Base-by-base conservation (phyloP, 257 asterid genomes). In the Thymus quinquecostatus region DNA sequence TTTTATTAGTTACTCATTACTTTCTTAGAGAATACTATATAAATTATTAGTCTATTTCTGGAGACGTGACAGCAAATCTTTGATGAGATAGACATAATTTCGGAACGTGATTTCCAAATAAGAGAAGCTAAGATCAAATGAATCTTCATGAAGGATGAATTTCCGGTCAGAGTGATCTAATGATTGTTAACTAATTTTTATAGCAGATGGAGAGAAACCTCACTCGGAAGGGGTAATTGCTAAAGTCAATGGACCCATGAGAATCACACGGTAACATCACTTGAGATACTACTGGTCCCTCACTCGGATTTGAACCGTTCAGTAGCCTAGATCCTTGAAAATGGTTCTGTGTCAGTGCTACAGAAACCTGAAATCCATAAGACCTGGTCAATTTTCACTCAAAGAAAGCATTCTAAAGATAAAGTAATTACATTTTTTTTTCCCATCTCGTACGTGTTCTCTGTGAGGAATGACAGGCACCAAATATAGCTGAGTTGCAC, bases 251-350 rank as follows among this genome's bases (percentile, higher is more conserved):
- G 56, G 98, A 86, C 69, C 99, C 99, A 50, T 86, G 91, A 81
- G 92, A 91, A 84, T 94, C 92, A 70, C 98, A 86, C 70, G 95
- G 99, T 80, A 94, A 75, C 14, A 86, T 83, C 73, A 94, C 95
- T 86, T 91, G 98, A 61, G 99, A 91, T 75, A 91, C 83, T 59
- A 80, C 47, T 74, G 82, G 81, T 71, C 92, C 92, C 75, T 86
- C 95, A 72, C 82, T 91, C 70, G 53, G 83, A 78, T 84, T 86
- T 74, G 82, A 64, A 72, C 82, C 72, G 10, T 72, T 80, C 38
- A 78, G 70, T 69, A 81, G 70, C 77, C 85, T 85, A 76, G 97
- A 85, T 66, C 88, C 91, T 83, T 83, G 96, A 76, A 68, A 79
- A 73, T 83, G 85, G 86, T 77, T 83, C 82, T 94, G 98, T 7